Evolutionary conservation across 805 yeast genomes (phyloP), one percentile per base, ranked within the genome.

Genomic region (Suhomyces emberorum): DNA sequence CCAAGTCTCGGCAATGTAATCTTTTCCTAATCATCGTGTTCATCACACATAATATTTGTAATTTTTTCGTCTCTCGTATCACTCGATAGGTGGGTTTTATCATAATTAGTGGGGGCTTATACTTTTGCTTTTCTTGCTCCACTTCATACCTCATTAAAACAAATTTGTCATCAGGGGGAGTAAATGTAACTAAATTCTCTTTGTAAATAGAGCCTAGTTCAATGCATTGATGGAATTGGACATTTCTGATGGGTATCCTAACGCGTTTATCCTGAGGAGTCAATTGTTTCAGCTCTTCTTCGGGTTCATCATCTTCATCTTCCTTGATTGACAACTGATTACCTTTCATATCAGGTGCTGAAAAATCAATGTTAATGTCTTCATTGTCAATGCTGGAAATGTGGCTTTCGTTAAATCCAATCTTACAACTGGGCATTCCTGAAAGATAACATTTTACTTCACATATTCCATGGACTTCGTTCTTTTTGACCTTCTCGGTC

Each of bases 121-220:
- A 37, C 25, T 46, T 49, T 32, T 68, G 69, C 16, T 69, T 54
- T 35, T 58, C 67, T 25, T 62, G 61, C 14, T 74, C 75, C 28
- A 68, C 69, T 3, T 72, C 53, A 41, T 66, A 64, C 3, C 64
- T 54, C 52, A 69, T 56, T 2, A 67, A 48, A 2, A 52, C 48
- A 34, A 69, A 69, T 37, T 63, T 55, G 39, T 67, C 72, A 33
- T 88, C 96, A 0, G 96, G 96, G 11, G 97, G 96, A 12, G 83
- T 77, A 55, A 88, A 89, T 19, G 81, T 76, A 21, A 89, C 77
- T 38, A 78, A 73, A 47, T 88, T 81, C 5, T 73, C 71, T 12
- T 63, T 56, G 56, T 89, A 95, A 44, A 84, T 73, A 34, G 80
- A 70, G 2, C 81, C 76, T 25, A 87, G 61, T 34, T 83, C 70